These are phyloP conservation scores for Cladosporium cucumerinum DNA, from an alignment of 2,329 filamentous ascomycete species.

Conservation along the genomic window DNA sequence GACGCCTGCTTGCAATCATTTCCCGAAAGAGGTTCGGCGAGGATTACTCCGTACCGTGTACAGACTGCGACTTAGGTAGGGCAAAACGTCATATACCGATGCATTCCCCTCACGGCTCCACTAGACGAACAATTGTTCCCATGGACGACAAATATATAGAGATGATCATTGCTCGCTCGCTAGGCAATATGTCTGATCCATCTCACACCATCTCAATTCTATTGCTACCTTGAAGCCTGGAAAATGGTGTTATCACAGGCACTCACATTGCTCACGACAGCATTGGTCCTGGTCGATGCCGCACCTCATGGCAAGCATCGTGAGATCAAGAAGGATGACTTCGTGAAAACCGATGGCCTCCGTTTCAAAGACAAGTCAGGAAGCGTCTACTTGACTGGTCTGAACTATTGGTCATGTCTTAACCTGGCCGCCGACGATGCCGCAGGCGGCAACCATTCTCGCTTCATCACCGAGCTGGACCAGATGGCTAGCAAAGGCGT, in stretches of 20 bases:
- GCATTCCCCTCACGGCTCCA: neutral
- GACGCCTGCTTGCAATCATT: neutral
- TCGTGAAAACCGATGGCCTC: conserved; percentile 36
- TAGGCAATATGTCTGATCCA: neutral
- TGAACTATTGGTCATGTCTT: conserved; percentile 44
- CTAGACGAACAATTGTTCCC: neutral
- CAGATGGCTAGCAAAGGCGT: conserved; percentile 41
- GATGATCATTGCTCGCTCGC: no score
- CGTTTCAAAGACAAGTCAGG: conserved; percentile 35
- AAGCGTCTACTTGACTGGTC: conserved; percentile 35
- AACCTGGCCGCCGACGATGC: conserved; percentile 38
- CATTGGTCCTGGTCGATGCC: neutral
- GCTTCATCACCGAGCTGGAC: conserved; percentile 38
- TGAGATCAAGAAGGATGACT: conserved; percentile 31
- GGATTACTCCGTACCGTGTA: neutral
- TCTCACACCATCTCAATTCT: no score
- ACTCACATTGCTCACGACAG: neutral
- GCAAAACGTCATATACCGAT: neutral
- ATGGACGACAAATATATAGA: neutral
- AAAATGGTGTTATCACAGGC: neutral
- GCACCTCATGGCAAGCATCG: conserved; percentile 1
- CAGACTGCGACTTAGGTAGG: neutral
- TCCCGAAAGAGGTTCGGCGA: neutral
- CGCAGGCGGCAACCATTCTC: conserved; percentile 37
- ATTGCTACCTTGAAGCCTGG: neutral